phyloP scores from a whole-genome alignment of 257 asterid genomes.

The Linaria vulgaris region DNA sequence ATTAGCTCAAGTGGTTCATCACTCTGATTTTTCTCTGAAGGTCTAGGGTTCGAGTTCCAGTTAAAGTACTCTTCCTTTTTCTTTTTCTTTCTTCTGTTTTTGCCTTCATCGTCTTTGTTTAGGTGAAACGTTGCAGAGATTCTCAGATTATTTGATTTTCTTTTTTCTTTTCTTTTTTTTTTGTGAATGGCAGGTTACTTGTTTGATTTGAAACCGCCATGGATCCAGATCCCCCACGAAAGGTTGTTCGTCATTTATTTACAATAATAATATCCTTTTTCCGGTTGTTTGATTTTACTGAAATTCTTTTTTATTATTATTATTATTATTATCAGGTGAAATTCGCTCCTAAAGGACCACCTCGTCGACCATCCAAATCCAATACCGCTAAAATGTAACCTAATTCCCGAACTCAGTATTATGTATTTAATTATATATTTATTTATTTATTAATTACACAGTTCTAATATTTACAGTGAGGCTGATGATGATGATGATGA shows the following conservation, averaged over 20 bases:
- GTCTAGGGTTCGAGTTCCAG: constrained; percentile 35
- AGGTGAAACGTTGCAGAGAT: constrained; percentile 18
- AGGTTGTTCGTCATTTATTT: constrained; percentile 35
- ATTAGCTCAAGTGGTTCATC: background rate
- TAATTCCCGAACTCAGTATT: background rate
- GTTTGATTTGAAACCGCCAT: too few species aligned
- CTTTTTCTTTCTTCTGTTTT: background rate
- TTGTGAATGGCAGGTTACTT: too few species aligned
- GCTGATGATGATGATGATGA: constrained; percentile 29
- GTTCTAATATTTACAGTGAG: constrained; percentile 37
- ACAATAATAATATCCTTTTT: background rate
- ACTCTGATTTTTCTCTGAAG: background rate
- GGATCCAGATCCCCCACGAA: constrained; percentile 62
- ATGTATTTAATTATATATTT: too few species aligned
- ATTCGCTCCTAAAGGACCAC: constrained; percentile 56
- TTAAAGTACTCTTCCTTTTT: too few species aligned
- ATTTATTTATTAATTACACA: background rate
- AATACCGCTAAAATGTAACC: constrained; percentile 28
- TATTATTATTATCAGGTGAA: constrained; percentile 46
- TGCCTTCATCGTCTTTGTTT: constrained; percentile 24
- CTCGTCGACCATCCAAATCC: constrained; percentile 31
- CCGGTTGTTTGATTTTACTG: background rate
- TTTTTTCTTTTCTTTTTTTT: background rate
- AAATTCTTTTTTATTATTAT: background rate
- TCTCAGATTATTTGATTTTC: background rate